Percentiles rank a stretch among this genome's conserved stretches.
These are phyloP conservation scores for Fraxinus quadrangulata DNA, from an alignment of 257 asterid genomes.

Conservation along the genomic window DNA sequence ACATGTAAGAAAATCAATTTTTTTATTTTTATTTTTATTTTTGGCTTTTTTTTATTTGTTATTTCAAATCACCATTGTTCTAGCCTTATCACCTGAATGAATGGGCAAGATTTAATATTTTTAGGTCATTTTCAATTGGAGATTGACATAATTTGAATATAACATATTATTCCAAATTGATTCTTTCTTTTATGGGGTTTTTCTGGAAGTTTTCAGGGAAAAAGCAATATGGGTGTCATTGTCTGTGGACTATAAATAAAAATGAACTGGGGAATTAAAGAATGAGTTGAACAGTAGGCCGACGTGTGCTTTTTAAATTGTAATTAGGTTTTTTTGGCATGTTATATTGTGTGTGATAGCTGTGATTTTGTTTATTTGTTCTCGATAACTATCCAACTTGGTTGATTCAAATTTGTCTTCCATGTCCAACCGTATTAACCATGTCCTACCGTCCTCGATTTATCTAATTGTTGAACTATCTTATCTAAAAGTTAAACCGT, in stretches of 20 bases:
- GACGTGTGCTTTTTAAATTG: constrained; percentile 33
- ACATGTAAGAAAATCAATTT: neutral
- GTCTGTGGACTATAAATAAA: constrained; percentile 19
- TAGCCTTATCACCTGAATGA: constrained; percentile 37
- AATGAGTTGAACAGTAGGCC: neutral
- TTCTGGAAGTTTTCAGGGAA: neutral
- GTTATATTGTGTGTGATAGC: constrained; percentile 1
- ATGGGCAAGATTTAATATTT: constrained; percentile 31
- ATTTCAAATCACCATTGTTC: constrained; percentile 6
- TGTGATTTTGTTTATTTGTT: constrained; percentile 13
- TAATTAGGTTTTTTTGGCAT: constrained; percentile 12
- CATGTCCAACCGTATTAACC: neutral
- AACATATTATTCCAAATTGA: constrained; percentile 27
- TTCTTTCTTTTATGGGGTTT: neutral
- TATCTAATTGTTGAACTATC: too few relatives aligned
- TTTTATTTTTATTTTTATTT: constrained; percentile 5
- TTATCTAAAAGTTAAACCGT: too few relatives aligned
- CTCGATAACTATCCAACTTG: constrained; percentile 11
- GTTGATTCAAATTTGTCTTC: constrained; percentile 19
- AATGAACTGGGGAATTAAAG: neutral
- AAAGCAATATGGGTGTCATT: constrained; percentile 26
- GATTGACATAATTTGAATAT: constrained; percentile 30
- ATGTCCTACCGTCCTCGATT: neutral
- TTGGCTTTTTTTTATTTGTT: constrained; percentile 1
- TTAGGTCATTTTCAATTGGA: constrained; percentile 16